Percentiles rank a stretch among this genome's conserved stretches.
These are phyloP conservation scores for Salix exigua DNA, from an alignment of 345 rosid species.

Conservation along the genomic window DNA sequence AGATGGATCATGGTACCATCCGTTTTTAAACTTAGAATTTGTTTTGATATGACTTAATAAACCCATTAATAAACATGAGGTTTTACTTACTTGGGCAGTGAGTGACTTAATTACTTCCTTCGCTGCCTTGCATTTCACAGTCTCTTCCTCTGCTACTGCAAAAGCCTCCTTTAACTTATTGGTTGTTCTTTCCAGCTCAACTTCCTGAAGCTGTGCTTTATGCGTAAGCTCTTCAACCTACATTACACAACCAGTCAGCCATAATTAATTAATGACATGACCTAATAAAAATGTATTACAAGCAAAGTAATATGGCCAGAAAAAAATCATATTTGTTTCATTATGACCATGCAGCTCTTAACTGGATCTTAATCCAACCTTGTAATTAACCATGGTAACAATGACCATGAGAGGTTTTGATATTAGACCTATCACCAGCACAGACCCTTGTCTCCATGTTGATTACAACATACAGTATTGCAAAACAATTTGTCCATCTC, in stretches of 20 bases:
- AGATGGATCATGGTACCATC: too few species aligned
- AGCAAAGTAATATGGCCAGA: not conserved
- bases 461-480: not conserved
- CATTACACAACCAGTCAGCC: constrained; percentile 14
- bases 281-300: not conserved
- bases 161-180: constrained; percentile 51
- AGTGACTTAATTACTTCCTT: constrained; percentile 54
- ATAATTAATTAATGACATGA: not conserved
- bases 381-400: not conserved
- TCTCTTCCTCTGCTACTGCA: constrained; percentile 44
- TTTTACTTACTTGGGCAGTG: constrained; percentile 41
- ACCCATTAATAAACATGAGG: not conserved
- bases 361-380: not conserved
- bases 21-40: too few species aligned
- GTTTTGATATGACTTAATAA: too few species aligned
- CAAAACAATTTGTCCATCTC: not conserved
- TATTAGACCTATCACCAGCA: not conserved
- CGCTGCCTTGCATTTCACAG: constrained; percentile 53
- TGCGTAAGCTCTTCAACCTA: constrained; percentile 66
- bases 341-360: not conserved
- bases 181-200: constrained; percentile 44
- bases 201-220: constrained; percentile 47
- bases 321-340: not conserved
- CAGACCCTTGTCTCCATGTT: not conserved
- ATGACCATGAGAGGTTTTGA: not conserved